Evolutionary conservation across 495 filamentous ascomycete genomes (phyloP), one percentile per base, ranked within the genome.

Genomic region (Tuber umbilicatum): DNA sequence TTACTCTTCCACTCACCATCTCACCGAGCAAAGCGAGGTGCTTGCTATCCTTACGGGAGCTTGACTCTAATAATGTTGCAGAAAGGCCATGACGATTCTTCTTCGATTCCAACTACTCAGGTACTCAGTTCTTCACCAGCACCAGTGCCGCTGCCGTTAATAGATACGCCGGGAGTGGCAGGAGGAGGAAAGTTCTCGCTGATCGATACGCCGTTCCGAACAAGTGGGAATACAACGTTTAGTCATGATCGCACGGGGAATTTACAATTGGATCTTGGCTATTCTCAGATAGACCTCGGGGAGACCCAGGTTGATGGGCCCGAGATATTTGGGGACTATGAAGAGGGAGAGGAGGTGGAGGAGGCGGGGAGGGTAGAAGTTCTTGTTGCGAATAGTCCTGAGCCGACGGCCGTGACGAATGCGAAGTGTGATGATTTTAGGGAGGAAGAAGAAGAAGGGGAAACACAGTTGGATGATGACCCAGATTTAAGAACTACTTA

Each of bases 281-380:
- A 72, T 23, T 74, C 74, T 7, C 78, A 80, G 41, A 42, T 73
- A 19, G 79, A 80, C 47, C 72, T 80, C 47, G 79, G 74, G 1
- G 78, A 77, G n/a, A 80, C 79, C 5, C 79, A 80, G 60, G 67
- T 76, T 35, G 79, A 80, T 73, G 68, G 70, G n/a, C 64, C 6
- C 6, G 68, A 55, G n/a, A 27, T 64, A 4, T 69, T 43, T 14
- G 45, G 16, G 10, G 38, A 39, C 14, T 71, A 50, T 31, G 69
- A 23, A 1, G 72, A 42, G 27, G 50, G 1, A 17, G 35, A 23
- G 7, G 71, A 39, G 38, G 43, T n/a, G 39, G 60, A 12, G 21
- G 45, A 50, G 45, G 45, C 19, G 21, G 55, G 19, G 16, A 64
- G 55, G 27, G 55, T 14, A 64, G n/a, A 64, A 35, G 55, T 64